Evolutionary conservation across 1,284 basidiomycete species (phyloP), one percentile per base, ranked within the genome.

Genomic region (Marasmius fiardii): DNA sequence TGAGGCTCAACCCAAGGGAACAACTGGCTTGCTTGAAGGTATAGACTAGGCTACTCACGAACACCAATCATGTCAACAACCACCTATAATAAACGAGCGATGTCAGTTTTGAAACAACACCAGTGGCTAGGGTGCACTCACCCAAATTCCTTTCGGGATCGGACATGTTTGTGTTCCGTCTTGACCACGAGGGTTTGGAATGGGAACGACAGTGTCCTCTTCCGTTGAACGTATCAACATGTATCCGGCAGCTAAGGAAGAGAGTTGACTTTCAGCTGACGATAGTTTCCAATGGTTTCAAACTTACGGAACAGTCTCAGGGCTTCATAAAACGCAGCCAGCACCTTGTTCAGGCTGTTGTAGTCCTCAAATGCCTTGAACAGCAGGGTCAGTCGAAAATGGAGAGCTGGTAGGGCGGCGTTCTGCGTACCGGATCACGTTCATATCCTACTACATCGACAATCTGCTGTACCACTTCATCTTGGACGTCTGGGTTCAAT

Each of bases 321-420:
- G 11, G 62, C 63, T 45, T 65, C 63, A 21, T 61, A 52, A 50
- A 65, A 65, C 10, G 58, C 58, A 0, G 59, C 53, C 12, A 59
- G 51, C 18, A 60, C 54, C 52, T 61, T 55, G 35, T 53, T 48
- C 3, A 64, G 53, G 14, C 54, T 55, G 12, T 55, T 45, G 21
- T 53, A 52, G 34, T 63, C 60, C 14, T 60, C 53, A 43, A 61
- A 61, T 48, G 45, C 49, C 61, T 59, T 37, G 16, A 23, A 23
- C 5, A 16, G 20, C 7, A 41, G 35, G n/a, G 35, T 37, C 16
- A 14, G 37, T 20, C 14, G 31, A 8, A 31, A 23, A 21, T 4
- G 28, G 47, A 3, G 26, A 4, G 20, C 14, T 37, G 26, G 37
- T 35, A 41, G 7, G 37, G 4, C 3, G 12, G 12, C 20, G 16